Base-by-base conservation (phyloP, 73 alveolate genomes). In the Stentor coeruleus region DNA sequence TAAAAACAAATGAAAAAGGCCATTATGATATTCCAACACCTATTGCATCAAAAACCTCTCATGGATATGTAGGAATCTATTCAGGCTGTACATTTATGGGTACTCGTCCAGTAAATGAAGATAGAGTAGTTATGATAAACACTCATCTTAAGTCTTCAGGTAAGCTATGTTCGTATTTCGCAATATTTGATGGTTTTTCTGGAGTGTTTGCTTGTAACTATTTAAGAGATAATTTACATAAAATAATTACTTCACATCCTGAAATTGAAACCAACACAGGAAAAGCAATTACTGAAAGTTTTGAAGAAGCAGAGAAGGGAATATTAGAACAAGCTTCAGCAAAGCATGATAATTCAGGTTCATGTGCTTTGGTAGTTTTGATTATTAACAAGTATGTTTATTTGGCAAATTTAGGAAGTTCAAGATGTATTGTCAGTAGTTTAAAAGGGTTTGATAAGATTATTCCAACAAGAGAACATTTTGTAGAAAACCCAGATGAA, bases 361-460 rank as follows among this genome's bases (percentile, higher is more conserved):
- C 86, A 3, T 81, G 76, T 26, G 86, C 82, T 2, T 14, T 72
- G 38, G 86, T 74, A n/a, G 39, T 74, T 3, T n/a, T 39, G 14
- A 81, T 81, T 0, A 35, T 81, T 3, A 74, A 74, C 38, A 37
- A 75, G 82, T 36, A 26, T 66, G 35, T 40, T 55, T 97, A 95
- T 86, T 94, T 97, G 0, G 98, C 99, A 1, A 97, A 97, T 91
- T 97, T 94, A 20, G 99, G 99, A 3, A 99, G 95, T 85, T 85
- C 97, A 49, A 76, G 99, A 77, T 49, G 66, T 49, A 11, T 49
- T 49, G 28, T 49, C 20, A 49, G 66, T 20, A 11, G 28, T 49
- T 49, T 49, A 49, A 49, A 49, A 49, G 66, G 66, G 20, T 49
- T 49, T 49, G 66, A 49, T 11, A 49, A 49, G 20, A 20, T 11